Base-by-base conservation (phyloP, 345 rosid species). In the Tarenaya hassleriana region DNA sequence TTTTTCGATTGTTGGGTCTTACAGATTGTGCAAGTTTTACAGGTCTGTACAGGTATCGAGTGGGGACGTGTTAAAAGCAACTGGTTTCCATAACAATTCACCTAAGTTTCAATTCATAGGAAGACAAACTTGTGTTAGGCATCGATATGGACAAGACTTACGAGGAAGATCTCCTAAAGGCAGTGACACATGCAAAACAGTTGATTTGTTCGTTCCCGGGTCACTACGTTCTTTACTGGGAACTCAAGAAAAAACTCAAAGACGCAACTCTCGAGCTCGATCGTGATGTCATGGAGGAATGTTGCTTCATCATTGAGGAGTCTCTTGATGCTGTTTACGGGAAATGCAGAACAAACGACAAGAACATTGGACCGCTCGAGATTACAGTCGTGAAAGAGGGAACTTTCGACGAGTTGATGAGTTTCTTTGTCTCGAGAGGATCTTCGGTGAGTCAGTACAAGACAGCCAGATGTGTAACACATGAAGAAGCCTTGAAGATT, bases 381-480 rank as follows among this genome's bases (percentile, higher is more conserved):
- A 74, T 83, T 32, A 76, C 81, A 50, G 81, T 83, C 44, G 92
- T 80, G 45, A 62, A 24, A 32, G 57, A 66, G 9, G 84, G 83
- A 39, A 54, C 79, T 34, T 83, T 83, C 38, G 84, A 83, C 41
- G 81, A 73, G 0, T 76, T 83, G 14, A 83, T 83, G 92, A 87
- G 80, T 60, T 74, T 67, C 7, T 80, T 82, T 32, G 73, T 80
- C 3, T 77, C 80, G 8, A 74, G 70, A 43, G 92, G 92, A 0
- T 80, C 92, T 34, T 83, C 92, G 0, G 77, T 80, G 18, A 80
- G 78, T 60, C 92, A 83, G 39, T 83, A 83, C 70, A 83, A 83
- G 71, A 83, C 87, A 7, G n/a, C n/a, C n/a, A n/a, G n/a, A n/a
- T n/a, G n/a, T n/a, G n/a, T n/a, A n/a, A n/a, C n/a, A n/a, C n/a